Percentiles rank a stretch among this genome's conserved stretches.
Conservation (phyloP, 805 yeast genomes). For the Metschnikowia continentalis region DNA sequence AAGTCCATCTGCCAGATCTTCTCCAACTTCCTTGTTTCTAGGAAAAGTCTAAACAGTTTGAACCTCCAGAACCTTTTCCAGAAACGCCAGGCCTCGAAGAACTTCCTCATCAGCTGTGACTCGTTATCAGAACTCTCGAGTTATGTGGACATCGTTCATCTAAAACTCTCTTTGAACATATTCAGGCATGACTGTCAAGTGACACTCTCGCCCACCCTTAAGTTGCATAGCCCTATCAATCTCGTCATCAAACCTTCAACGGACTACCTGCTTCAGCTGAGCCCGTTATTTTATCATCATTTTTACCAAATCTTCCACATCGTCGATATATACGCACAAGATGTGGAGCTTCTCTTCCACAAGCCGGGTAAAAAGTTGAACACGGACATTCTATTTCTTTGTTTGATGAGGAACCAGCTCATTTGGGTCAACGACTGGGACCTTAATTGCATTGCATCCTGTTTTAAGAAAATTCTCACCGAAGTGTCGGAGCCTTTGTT, state of each 20-base stretch:
- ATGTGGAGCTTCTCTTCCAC: constrained; percentile 47
- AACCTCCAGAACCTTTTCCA: constrained; percentile 21
- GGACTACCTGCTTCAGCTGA: constrained; percentile 12
- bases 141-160: constrained; percentile 65
- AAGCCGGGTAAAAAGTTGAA: constrained; percentile 51
- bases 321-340: constrained; percentile 38
- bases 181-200: constrained; percentile 60
- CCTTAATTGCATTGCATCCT: constrained; percentile 46
- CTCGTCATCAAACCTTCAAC: constrained; percentile 23
- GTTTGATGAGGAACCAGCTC: constrained; percentile 52
- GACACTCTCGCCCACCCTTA: constrained; percentile 13
- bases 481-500: constrained; percentile 54
- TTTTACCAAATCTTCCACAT: constrained; percentile 52
- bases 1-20: constrained; percentile 72
- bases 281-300: constrained; percentile 31
- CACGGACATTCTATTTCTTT: constrained; percentile 44
- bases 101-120: constrained; percentile 17
- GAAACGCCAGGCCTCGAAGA: constrained; percentile 13
- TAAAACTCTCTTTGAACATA: constrained; percentile 72
- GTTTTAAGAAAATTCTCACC: constrained; percentile 44
- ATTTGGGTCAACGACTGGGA: constrained; percentile 56
- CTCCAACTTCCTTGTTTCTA: constrained; percentile 49
- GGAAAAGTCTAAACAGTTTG: constrained; percentile 24
- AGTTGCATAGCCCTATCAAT: constrained; percentile 10
- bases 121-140: constrained; percentile 51